These are phyloP conservation scores for Bipolaris cookei DNA, from an alignment of 2,329 filamentous ascomycete genomes.

Conservation along the genomic window DNA sequence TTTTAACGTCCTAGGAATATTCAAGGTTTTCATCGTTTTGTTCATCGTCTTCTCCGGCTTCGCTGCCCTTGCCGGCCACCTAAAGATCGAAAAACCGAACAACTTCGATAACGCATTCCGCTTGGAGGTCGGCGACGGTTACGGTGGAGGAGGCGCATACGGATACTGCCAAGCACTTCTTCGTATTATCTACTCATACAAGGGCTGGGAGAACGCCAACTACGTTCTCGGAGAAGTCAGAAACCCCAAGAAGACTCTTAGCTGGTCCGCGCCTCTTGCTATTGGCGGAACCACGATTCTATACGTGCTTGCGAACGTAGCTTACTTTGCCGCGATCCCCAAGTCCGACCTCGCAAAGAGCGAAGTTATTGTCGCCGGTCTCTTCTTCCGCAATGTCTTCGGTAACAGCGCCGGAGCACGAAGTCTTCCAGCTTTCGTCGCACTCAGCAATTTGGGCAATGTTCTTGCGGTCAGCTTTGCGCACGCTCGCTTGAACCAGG, in stretches of 20 bases:
- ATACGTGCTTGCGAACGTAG: slow-evolving; percentile 69
- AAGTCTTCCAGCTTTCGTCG: slow-evolving; percentile 60
- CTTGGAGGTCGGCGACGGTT: slow-evolving; percentile 46
- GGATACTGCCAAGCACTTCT: slow-evolving; percentile 64
- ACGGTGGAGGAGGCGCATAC: slow-evolving; percentile 45
- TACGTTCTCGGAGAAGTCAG: slow-evolving; percentile 66
- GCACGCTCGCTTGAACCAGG: slow-evolving; percentile 66
- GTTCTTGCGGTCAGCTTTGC: slow-evolving; percentile 67
- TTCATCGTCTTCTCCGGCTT: slow-evolving; percentile 67
- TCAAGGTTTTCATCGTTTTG: slow-evolving; percentile 66
- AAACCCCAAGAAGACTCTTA: slow-evolving; percentile 61
- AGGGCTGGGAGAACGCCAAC: slow-evolving; percentile 61
- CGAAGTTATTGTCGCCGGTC: slow-evolving; percentile 65
- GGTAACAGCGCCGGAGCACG: slow-evolving; percentile 59
- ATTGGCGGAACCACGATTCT: slow-evolving; percentile 65
- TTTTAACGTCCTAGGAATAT: slow-evolving; percentile 64
- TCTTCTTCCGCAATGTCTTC: slow-evolving; percentile 69
- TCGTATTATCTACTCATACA: slow-evolving; percentile 66
- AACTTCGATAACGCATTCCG: slow-evolving; percentile 67
- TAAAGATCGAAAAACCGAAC: slow-evolving; percentile 54
- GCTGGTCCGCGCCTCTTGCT: slow-evolving; percentile 64
- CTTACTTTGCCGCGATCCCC: slow-evolving; percentile 68
- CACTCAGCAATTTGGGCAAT: slow-evolving; percentile 67
- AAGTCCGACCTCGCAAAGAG: slow-evolving; percentile 64
- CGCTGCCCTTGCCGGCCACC: slow-evolving; percentile 43